Percentiles rank a stretch among this genome's conserved stretches.
phyloP scores from a whole-genome alignment of 1,139 yeast species.

The Candida tropicalis region DNA sequence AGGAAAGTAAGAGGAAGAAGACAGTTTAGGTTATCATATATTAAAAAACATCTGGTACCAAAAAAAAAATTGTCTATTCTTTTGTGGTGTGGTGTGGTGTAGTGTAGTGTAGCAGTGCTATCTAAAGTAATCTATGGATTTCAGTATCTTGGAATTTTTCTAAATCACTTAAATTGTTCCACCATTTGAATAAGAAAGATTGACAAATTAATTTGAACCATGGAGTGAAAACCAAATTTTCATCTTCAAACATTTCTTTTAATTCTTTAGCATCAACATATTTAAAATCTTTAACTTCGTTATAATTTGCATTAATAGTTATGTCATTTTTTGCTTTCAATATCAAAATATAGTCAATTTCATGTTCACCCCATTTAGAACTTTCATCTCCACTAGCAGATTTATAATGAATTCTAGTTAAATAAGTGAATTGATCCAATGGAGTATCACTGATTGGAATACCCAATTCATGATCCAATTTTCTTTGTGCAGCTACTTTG shows the following conservation, averaged over 20 bases:
- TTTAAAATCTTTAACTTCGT: constrained; percentile 81
- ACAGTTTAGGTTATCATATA: too few relatives aligned
- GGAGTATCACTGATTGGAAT: constrained; percentile 68
- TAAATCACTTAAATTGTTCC: constrained; percentile 71
- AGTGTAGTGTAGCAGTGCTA: too few relatives aligned
- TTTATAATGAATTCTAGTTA: constrained; percentile 93
- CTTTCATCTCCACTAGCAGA: constrained; percentile 69
- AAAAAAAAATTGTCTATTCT: too few relatives aligned
- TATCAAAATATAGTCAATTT: constrained; percentile 90
- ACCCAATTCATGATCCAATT: constrained; percentile 91
- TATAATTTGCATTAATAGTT: constrained; percentile 56
- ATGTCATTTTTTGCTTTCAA: constrained; percentile 62
- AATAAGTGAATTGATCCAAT: constrained; percentile 67
- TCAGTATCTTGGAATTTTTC: constrained; percentile 46
- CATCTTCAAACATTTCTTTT: constrained; percentile 73
- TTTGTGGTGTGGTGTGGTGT: too few relatives aligned
- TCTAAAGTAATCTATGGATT: constrained; percentile 42
- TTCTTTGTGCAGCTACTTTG: constrained; percentile 87
- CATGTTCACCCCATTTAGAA: constrained; percentile 97
- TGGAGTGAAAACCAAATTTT: constrained; percentile 76
- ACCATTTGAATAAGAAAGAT: constrained; percentile 89
- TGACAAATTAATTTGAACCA: constrained; percentile 98
- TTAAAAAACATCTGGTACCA: too few relatives aligned
- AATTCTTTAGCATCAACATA: constrained; percentile 74
- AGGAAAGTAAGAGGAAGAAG: too few relatives aligned